Percentiles rank a stretch among this genome's conserved stretches.
Evolutionary conservation across 371 early-diverging fungal genomes (phyloP).

Genomic region (Mucor plumbeus): DNA sequence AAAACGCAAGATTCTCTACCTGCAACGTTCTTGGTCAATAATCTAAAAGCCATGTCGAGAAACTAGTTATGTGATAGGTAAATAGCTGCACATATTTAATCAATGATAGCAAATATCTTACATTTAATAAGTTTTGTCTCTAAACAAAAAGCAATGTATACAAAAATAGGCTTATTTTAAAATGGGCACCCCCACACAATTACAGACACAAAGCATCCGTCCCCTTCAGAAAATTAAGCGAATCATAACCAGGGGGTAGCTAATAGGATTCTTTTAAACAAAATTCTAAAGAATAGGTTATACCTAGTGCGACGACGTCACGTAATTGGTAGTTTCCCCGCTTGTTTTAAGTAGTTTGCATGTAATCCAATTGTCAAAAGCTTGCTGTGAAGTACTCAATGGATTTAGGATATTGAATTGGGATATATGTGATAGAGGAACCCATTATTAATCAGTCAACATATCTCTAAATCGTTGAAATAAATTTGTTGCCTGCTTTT

Average conservation of each 20-base stretch:
- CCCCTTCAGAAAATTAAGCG: not conserved
- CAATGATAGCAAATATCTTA: not conserved
- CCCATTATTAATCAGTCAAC: no score
- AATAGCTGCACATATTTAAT: not conserved
- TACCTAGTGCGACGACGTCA: constrained; percentile 1
- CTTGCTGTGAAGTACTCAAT: no score
- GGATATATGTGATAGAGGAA: no score
- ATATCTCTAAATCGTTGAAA: no score
- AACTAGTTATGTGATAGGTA: not conserved
- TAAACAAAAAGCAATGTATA: constrained; percentile 7
- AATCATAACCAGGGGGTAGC: constrained; percentile 12
- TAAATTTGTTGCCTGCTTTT: no score
- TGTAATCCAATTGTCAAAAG: no score
- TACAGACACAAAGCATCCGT: constrained; percentile 2
- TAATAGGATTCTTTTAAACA: not conserved
- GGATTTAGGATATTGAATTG: no score
- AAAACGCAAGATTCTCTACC: not conserved
- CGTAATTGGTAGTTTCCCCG: not conserved
- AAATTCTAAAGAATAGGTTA: not conserved
- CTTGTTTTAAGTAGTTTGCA: not conserved
- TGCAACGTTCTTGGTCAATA: constrained; percentile 57
- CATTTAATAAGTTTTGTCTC: constrained; percentile 11
- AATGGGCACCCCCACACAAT: constrained; percentile 10
- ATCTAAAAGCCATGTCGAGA: constrained; percentile 53
- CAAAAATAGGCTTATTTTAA: constrained; percentile 2